A percentile compares a stretch with the other conserved stretches of the same genome.
Evolutionary conservation across 805 yeast genomes (phyloP).

Genomic region (Priceomyces castillae): DNA sequence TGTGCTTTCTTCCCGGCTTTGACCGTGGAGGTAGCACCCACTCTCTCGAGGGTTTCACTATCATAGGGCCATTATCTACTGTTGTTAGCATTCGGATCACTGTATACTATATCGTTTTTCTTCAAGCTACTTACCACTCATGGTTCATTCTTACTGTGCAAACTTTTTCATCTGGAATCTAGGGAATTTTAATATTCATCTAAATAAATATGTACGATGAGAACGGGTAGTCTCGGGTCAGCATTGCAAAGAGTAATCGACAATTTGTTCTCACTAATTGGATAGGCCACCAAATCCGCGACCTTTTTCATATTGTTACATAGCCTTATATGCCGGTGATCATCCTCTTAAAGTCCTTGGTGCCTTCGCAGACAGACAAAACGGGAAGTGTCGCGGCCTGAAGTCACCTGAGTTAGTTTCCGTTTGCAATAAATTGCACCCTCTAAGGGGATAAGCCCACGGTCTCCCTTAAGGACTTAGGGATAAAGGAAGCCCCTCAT

Average conservation of each 20-base stretch:
- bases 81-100: slow-evolving; percentile 3
- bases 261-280: slow-evolving; percentile 3
- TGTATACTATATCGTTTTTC: not conserved
- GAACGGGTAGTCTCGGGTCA: slow-evolving; percentile 8
- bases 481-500: too few species aligned
- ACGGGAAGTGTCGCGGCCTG: not conserved
- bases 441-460: not conserved
- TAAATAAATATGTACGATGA: slow-evolving; percentile 5
- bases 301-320: not conserved
- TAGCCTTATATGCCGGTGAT: not conserved
- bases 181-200: not conserved
- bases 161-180: not conserved
- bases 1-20: slow-evolving; percentile 44
- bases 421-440: not conserved
- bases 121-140: slow-evolving; percentile 4
- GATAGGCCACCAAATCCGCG: slow-evolving; percentile 4
- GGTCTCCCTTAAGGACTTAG: too few species aligned
- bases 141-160: slow-evolving; percentile 2
- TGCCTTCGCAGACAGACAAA: too few species aligned
- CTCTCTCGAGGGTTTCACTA: slow-evolving; percentile 60
- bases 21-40: slow-evolving; percentile 71
- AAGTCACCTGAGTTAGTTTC: not conserved
- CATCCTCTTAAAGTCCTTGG: not conserved
- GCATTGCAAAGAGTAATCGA: slow-evolving; percentile 1
- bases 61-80: slow-evolving; percentile 7